Evolutionary conservation across 169 alveolate genomes (phyloP), one percentile per base, ranked within the genome.

Genomic region (Eimeria maxima): DNA sequence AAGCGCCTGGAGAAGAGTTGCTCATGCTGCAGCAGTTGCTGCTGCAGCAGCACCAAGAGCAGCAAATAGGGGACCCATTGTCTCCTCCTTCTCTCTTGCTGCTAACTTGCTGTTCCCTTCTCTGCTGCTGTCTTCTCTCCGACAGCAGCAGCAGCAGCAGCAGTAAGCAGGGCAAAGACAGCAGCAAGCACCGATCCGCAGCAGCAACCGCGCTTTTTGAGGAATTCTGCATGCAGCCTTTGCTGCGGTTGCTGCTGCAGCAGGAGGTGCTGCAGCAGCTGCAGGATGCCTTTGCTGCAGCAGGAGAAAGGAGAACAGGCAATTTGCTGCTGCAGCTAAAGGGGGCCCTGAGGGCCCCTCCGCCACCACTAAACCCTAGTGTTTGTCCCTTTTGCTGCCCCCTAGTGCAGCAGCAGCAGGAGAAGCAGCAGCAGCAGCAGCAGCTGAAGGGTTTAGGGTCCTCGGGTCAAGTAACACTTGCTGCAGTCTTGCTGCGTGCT

Each of bases 161-260:
- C 84, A 73, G 84, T 10, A 27, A 50, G 53, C 18, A 27, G 33
- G 11, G 76, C n/a, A 65, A 29, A 22, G 76, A 29, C 76, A 14
- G 76, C 76, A 22, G 76, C n/a, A 22, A 14, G 1, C 76, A 65
- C n/a, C 76, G 76, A 65, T 22, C 33, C 13, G 76, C n/a, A 22
- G 84, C 84, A 73, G 84, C 84, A 38, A 38, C 47, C 10, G 53
- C 13, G 84, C 84, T 73, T 8, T 73, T 73, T 73, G 84, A 73
- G 55, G 84, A 73, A 24, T 73, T 73, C 42, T 73, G 84, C 47
- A 73, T 73, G 33, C 84, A 73, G 84, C 84, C 84, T 29, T 29
- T 73, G 84, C 84, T 73, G 84, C 84, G 20, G 45, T 44, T 73
- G 84, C 84, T 73, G 42, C 84, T 73, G 84, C 84, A 27, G 84